These are phyloP conservation scores for Trametes sanguinea DNA, from an alignment of 768 basidiomycete species.

Conservation along the genomic window DNA sequence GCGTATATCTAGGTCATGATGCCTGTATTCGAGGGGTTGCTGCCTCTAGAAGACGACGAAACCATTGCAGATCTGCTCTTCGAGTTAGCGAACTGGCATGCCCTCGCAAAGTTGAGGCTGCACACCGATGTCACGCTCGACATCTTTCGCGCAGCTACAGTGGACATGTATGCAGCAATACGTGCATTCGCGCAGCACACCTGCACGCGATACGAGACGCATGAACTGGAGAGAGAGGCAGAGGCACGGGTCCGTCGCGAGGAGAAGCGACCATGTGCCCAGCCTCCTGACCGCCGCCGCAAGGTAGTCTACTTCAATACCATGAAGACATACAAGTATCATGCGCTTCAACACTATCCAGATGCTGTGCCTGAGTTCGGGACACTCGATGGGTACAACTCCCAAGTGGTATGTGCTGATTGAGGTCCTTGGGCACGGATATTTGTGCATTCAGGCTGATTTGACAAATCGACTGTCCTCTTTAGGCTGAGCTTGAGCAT, in stretches of 20 bases:
- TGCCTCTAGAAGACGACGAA: constrained; percentile 24
- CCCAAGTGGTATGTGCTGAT: constrained; percentile 3
- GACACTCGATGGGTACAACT: constrained; percentile 9
- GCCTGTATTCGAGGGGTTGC: constrained; percentile 39
- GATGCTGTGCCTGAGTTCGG: neutral
- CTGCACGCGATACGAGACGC: constrained; percentile 24
- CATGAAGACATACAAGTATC: constrained; percentile 19
- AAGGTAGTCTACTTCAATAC: constrained; percentile 12
- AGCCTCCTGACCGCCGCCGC: constrained; percentile 15
- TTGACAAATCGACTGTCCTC: too few relatives aligned
- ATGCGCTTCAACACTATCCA: constrained; percentile 10
- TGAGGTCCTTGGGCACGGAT: too few relatives aligned
- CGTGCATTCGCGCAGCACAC: constrained; percentile 36
- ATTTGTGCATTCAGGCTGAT: too few relatives aligned
- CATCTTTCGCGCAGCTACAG: constrained; percentile 29
- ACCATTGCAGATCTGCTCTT: constrained; percentile 38
- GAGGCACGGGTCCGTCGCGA: constrained; percentile 2
- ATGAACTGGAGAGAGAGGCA: too few relatives aligned
- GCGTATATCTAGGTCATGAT: constrained; percentile 33
- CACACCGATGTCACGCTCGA: constrained; percentile 39
- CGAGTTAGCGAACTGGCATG: constrained; percentile 38
- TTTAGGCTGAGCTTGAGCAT: too few relatives aligned
- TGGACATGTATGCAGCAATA: constrained; percentile 32
- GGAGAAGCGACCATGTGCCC: neutral
- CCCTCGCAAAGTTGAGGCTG: constrained; percentile 41